A percentile compares a stretch with the other conserved stretches of the same genome.
These are phyloP conservation scores for Boletus rufocinnamomeus DNA, from an alignment of 768 basidiomycete genomes.

Conservation along the genomic window DNA sequence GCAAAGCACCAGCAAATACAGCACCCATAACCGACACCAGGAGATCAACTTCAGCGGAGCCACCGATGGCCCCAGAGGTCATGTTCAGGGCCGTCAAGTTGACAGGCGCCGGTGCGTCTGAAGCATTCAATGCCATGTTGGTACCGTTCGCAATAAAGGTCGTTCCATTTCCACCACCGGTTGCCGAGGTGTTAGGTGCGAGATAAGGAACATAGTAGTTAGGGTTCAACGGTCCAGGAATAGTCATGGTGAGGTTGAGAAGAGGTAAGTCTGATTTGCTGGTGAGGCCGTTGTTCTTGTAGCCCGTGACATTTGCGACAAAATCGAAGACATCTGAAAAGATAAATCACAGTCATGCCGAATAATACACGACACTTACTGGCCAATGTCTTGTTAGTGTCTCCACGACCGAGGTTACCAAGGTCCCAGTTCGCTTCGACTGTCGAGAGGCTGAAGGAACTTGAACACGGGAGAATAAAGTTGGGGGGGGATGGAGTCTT, in stretches of 20 bases:
- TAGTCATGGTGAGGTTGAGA: slow-evolving; percentile 40
- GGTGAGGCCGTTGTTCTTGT: slow-evolving; percentile 42
- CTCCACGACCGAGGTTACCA: slow-evolving; percentile 55
- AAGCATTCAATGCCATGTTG: slow-evolving; percentile 36
- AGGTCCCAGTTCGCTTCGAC: slow-evolving; percentile 63
- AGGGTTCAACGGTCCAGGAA: slow-evolving; percentile 45
- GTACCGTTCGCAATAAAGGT: slow-evolving; percentile 39
- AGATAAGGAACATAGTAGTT: slow-evolving; percentile 41
- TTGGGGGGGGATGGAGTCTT: neutral
- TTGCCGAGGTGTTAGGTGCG: slow-evolving; percentile 38
- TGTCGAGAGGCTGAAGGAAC: slow-evolving; percentile 42
- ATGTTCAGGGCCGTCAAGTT: slow-evolving; percentile 36
- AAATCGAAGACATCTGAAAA: slow-evolving; percentile 50
- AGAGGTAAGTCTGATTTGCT: slow-evolving; percentile 31
- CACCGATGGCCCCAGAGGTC: slow-evolving; percentile 4
- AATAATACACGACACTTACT: slow-evolving; percentile 9
- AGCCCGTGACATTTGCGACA: slow-evolving; percentile 48
- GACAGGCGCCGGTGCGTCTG: slow-evolving; percentile 37
- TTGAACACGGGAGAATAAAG: neutral
- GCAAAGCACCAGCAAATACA: slow-evolving; percentile 13
- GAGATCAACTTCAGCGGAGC: slow-evolving; percentile 2
- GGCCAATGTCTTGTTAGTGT: slow-evolving; percentile 45
- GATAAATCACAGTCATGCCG: neutral
- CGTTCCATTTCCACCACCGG: slow-evolving; percentile 42
- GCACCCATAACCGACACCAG: slow-evolving; percentile 9